phyloP scores from a whole-genome alignment of 306 rosid genomes.

The Cicer yamashitae region DNA sequence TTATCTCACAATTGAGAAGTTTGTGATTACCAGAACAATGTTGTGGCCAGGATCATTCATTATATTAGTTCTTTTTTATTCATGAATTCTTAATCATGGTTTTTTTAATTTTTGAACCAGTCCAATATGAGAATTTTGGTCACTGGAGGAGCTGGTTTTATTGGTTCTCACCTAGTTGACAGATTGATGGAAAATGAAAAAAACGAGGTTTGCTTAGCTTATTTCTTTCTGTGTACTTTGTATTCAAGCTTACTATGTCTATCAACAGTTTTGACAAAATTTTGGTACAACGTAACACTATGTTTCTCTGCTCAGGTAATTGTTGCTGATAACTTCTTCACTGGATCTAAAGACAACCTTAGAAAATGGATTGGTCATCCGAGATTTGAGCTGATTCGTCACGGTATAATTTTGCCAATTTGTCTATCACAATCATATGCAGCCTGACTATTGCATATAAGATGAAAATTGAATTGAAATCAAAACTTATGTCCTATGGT shows the following conservation, averaged over 20 bases:
- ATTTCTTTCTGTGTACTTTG: not conserved
- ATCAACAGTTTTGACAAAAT: constrained; percentile 1
- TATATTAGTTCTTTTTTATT: too few relatives aligned
- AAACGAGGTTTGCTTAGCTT: too few relatives aligned
- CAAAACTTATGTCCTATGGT: not conserved
- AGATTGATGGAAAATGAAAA: too few relatives aligned
- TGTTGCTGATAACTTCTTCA: constrained; percentile 90
- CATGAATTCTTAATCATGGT: too few relatives aligned
- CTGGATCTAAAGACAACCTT: constrained; percentile 92
- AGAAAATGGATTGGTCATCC: constrained; percentile 93
- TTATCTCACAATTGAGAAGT: constrained; percentile 18
- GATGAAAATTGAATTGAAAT: constrained; percentile 19
- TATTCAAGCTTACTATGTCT: too few relatives aligned
- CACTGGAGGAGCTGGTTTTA: too few relatives aligned
- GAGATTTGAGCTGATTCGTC: constrained; percentile 93
- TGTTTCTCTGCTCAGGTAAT: constrained; percentile 63
- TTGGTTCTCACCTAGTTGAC: too few relatives aligned
- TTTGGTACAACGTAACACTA: constrained; percentile 7
- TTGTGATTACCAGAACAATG: too few relatives aligned
- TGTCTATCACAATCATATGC: not conserved
- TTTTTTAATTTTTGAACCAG: too few relatives aligned
- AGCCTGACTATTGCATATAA: constrained; percentile 16
- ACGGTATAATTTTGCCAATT: constrained; percentile 59
- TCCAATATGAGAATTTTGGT: too few relatives aligned
- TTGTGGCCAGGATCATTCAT: too few relatives aligned